Evolutionary conservation across 495 filamentous ascomycete species (phyloP).

Genomic region (Cudoniella acicularis): DNA sequence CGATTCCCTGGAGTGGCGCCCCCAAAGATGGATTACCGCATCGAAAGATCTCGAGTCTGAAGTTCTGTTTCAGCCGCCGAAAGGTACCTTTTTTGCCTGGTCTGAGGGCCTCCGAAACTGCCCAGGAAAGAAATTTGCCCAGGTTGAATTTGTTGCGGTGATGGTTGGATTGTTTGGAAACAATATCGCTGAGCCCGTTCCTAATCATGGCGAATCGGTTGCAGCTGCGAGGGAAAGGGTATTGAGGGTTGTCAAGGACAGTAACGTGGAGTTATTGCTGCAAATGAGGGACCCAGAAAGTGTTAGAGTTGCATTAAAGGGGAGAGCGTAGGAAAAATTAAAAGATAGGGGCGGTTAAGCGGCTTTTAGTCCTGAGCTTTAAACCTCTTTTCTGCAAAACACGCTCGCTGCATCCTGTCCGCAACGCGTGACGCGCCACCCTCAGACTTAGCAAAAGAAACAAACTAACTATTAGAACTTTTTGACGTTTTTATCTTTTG

Average conservation of each 20-base stretch:
- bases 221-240: slow-evolving; percentile 28
- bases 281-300: slow-evolving; percentile 37
- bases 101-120: slow-evolving; percentile 42
- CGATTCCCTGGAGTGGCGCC: slow-evolving; percentile 31
- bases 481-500: no score
- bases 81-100: slow-evolving; percentile 43
- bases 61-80: slow-evolving; percentile 30
- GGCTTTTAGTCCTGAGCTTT: no score
- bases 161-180: slow-evolving; percentile 39
- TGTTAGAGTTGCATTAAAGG: no score
- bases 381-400: no score
- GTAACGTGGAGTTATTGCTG: slow-evolving; percentile 30
- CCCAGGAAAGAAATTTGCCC: slow-evolving; percentile 45
- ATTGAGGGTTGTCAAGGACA: slow-evolving; percentile 31
- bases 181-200: slow-evolving; percentile 29
- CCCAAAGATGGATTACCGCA: slow-evolving; percentile 25
- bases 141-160: slow-evolving; percentile 49
- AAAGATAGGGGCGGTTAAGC: no score
- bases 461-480: no score
- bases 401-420: no score
- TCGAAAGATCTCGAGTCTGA: slow-evolving; percentile 9
- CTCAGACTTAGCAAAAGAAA: no score
- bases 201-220: slow-evolving; percentile 27
- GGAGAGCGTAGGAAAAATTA: no score
- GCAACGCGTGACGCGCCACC: no score